Evolutionary conservation across 164 flowering plant species (phyloP), one percentile per base, ranked within the genome.

Genomic region (Piper betle): DNA sequence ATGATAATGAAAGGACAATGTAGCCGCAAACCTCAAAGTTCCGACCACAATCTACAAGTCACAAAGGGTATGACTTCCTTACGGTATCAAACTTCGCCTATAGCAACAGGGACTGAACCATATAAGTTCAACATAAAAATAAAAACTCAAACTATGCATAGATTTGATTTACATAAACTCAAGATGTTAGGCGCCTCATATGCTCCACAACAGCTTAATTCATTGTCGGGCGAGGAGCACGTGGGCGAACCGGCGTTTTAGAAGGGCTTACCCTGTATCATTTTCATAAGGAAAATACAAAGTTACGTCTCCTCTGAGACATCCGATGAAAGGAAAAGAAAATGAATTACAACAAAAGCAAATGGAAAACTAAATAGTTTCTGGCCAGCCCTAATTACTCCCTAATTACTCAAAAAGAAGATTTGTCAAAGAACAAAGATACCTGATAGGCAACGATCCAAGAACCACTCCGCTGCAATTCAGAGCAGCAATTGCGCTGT

Each of bases 401-500:
- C 39, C n/a, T 15, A 9, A 58, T 38, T 3, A 37, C 39, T 11
- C 13, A 0, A 16, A 50, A 18, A 62, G 19, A 37, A 62, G 16
- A 52, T 6, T 37, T 4, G 33, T 25, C 33, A 2, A 25, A 25
- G 1, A 25, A 25, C 33, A 25, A 25, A 25, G 33, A 25, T 25
- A 64, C 67, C 67, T 64, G 39, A 86, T 86, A 0, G 94, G 94
- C 76, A 81, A 63, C 52, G 90, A 73, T 55, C 94, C 94, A 66
- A 84, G 66, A 57, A 84, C 79, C 62, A 75, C 84, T 18, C 94
- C 94, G 62, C 91, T 87, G 62, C 87, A 84, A 78, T 80, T 87
- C 60, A 87, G 86, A 69, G 94, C 91, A 65, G 83, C 83, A 73
- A 87, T 84, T 64, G 94, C 94, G 73, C 94, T 87, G 70, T 87